Base-by-base conservation (phyloP, 2,329 filamentous ascomycete genomes). In the Fusarium chaquense region DNA sequence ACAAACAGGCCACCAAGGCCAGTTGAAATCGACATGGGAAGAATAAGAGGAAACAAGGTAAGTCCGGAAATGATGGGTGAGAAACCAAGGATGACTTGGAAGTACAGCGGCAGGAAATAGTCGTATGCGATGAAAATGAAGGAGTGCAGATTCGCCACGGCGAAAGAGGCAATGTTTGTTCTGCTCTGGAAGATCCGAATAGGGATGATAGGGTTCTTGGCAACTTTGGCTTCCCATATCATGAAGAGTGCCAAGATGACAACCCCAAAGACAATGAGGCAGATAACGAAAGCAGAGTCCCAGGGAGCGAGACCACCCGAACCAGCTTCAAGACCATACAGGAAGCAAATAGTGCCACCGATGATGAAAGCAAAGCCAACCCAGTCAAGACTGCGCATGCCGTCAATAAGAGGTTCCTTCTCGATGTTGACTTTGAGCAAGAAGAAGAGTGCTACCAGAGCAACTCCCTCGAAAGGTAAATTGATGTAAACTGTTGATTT, bases 71-170 rank as follows among this genome's bases (percentile, higher is more conserved):
- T 81, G 33, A 94, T 87, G 0, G 93, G 90, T 0, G 85, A 84
- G 6, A 88, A 88, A 40, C 90, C 86, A 32, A 93, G 83, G 49
- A 92, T 88, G 46, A 90, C 86, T 78, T 96, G 93, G 78, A 94
- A 95, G 82, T 97, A 97, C 3, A 97, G 84, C 0, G 93, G 93
- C 3, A 96, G 83, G 79, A 92, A 96, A 82, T 94, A 96, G 65
- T 87, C 88, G 30, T 87, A 89, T 0, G 90, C 87, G 72, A 94
- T 93, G 81, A 94, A 95, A 63, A 91, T 88, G 69, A 90, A 87
- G 33, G 90, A 90, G 78, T 97, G 93, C 65, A 88, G 84, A 80
- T 93, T 93, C 69, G 89, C 90, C 35, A 91, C 83, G 2, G 81
- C 78, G 16, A 94, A 87, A 2, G 89, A 83, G 5, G 91, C 88